These are phyloP conservation scores for Prunus mongolica DNA, from an alignment of 306 rosid genomes.

Conservation along the genomic window DNA sequence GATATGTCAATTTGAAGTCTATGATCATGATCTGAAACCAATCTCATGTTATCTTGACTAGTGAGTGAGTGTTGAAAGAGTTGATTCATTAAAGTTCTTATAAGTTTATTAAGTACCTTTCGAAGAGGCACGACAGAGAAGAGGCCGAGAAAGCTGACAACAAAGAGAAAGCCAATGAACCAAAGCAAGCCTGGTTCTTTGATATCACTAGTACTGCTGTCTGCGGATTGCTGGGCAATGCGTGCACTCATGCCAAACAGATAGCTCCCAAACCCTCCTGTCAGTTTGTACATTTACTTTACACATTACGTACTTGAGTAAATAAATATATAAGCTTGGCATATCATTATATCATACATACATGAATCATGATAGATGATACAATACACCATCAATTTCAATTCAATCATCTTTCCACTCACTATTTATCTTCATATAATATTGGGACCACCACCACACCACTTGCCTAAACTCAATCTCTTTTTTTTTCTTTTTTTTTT, in stretches of 20 bases:
- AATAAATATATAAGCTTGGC: too few relatives aligned
- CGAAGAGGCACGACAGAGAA: conserved; percentile 52
- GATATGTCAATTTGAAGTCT: conserved; percentile 53
- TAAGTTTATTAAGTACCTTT: conserved; percentile 25
- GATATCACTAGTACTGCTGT: conserved; percentile 12
- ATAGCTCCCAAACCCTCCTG: conserved; percentile 48
- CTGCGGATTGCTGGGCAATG: conserved; percentile 29
- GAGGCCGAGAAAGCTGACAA: conserved; percentile 52
- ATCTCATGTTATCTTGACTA: neutral
- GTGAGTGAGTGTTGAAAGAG: too few relatives aligned
- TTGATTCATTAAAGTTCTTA: too few relatives aligned
- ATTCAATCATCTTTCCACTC: too few relatives aligned
- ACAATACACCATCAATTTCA: too few relatives aligned
- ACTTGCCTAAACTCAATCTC: too few relatives aligned
- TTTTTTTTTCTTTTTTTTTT: too few relatives aligned
- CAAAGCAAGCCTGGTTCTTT: conserved; percentile 37
- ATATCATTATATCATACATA: too few relatives aligned
- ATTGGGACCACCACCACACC: too few relatives aligned
- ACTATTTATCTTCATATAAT: too few relatives aligned
- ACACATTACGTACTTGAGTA: too few relatives aligned
- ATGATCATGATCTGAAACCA: conserved; percentile 43
- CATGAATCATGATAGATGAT: too few relatives aligned
- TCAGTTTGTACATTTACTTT: neutral
- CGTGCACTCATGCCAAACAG: conserved; percentile 44
- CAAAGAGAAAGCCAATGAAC: conserved; percentile 42